Evolutionary conservation across 192 early-diverging fungal genomes (phyloP), one percentile per base, ranked within the genome.

Genomic region (Rhizoclosmatium sp.): DNA sequence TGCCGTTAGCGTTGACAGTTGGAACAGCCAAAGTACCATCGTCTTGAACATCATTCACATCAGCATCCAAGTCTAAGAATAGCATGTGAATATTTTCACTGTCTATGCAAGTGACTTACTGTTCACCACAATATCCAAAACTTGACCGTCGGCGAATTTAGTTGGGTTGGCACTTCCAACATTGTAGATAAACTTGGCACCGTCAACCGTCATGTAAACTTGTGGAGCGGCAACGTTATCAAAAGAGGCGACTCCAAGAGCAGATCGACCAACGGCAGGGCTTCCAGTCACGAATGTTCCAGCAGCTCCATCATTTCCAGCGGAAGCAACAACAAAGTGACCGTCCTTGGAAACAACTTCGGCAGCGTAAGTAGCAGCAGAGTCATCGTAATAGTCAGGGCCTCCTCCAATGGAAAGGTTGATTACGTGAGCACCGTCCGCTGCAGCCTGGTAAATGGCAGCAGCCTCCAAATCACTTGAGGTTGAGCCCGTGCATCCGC

Each of bases 321-420:
- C 86, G 19, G 94, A 87, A n/a, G 92, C 87, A 65, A 91, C 83
- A 9, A 95, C 90, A 40, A 80, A 54, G 64, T 71, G 69, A 16
- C 91, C 85, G 4, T 81, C 82, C 40, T 65, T 64, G 12, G 83
- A 69, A 46, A 94, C 79, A 9, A 75, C 74, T 40, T 90, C 87
- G 48, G 92, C 89, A 1, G 93, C 88, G 12, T 87, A 81, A 2
- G 90, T 76, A 16, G 91, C 86, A 47, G 89, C 84, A 16, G 9
- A 12, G 47, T 93, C 92, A 68, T 82, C 84, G 89, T 87, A 90
- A 44, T 84, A 86, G 76, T 82, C 84, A 16, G 87, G 83, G 4
- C 88, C 92, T 65, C 78, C 78, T 65, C 95, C 96, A 69, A 97
- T 81, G 66, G 92, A 93, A 73, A 97, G 86, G 85, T 93, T 96